Evolutionary conservation across 2,329 filamentous ascomycete genomes (phyloP).

Genomic region (Zasmidium citrigriseum): DNA sequence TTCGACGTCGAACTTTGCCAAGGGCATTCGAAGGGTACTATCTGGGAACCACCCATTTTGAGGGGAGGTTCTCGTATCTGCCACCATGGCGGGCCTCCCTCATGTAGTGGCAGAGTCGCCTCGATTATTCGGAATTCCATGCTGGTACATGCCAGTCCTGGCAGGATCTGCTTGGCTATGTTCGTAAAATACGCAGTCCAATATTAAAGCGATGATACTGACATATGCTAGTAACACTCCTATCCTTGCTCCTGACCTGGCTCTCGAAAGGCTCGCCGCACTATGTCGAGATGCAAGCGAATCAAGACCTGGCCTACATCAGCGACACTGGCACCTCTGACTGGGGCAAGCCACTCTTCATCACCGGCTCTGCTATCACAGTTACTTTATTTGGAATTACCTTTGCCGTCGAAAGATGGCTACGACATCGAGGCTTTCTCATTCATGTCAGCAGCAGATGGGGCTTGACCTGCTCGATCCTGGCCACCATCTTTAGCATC

Average conservation of each 20-base stretch:
- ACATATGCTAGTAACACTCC: constrained; percentile 56
- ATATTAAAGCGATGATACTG: neutral
- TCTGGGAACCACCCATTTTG: no score
- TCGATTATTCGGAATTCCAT: constrained; percentile 40
- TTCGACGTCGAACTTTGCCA: no score
- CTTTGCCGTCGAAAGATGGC: constrained; percentile 76
- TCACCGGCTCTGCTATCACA: constrained; percentile 67
- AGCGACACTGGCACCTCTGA: constrained; percentile 55
- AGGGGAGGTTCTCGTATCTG: neutral
- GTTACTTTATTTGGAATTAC: constrained; percentile 76
- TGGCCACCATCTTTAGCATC: constrained; percentile 68
- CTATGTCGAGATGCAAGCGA: constrained; percentile 61
- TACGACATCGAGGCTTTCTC: constrained; percentile 78
- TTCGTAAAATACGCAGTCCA: constrained; percentile 9
- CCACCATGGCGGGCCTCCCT: constrained; percentile 1
- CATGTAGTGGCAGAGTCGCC: neutral
- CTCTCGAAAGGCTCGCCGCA: constrained; percentile 54
- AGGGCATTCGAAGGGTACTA: no score
- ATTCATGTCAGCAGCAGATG: constrained; percentile 65
- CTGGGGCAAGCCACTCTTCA: constrained; percentile 72
- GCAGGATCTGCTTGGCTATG: constrained; percentile 62
- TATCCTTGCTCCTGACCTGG: constrained; percentile 72
- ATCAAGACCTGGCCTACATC: constrained; percentile 60
- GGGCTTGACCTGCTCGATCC: constrained; percentile 62
- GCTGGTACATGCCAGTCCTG: constrained; percentile 66